phyloP scores from a whole-genome alignment of 2,329 filamentous ascomycete species.

The Aureobasidium uvarum region DNA sequence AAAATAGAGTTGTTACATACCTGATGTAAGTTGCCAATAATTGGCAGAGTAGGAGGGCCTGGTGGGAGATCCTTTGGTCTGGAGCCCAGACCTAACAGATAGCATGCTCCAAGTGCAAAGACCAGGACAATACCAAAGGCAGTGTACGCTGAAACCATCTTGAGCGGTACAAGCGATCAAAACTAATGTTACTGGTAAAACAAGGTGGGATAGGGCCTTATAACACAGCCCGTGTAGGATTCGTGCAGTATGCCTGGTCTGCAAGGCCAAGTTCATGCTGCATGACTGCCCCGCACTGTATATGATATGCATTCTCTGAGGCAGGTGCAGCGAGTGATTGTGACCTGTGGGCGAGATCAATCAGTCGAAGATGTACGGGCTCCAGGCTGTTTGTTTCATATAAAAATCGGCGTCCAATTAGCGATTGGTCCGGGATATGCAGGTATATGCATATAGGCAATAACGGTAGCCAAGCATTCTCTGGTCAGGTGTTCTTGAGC shows the following conservation, averaged over 20 bases:
- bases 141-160: background rate
- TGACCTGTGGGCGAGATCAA: background rate
- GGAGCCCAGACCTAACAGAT: background rate
- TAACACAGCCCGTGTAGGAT: background rate
- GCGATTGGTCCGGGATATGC: background rate
- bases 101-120: background rate
- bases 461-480: background rate
- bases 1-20: background rate
- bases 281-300: background rate
- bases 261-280: background rate
- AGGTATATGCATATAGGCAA: background rate
- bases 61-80: conserved; percentile 29
- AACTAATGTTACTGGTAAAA: background rate
- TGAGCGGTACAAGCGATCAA: background rate
- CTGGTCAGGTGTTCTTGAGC: background rate
- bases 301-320: background rate
- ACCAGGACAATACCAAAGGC: background rate
- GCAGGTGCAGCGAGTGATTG: background rate
- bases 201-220: background rate
- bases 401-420: background rate
- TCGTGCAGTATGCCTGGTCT: background rate
- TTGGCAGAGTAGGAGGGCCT: conserved; percentile 45
- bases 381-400: background rate
- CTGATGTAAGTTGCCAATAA: conserved; percentile 37
- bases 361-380: background rate